phyloP scores from a whole-genome alignment of 768 basidiomycete species.

The Naganishia vishniacii region DNA sequence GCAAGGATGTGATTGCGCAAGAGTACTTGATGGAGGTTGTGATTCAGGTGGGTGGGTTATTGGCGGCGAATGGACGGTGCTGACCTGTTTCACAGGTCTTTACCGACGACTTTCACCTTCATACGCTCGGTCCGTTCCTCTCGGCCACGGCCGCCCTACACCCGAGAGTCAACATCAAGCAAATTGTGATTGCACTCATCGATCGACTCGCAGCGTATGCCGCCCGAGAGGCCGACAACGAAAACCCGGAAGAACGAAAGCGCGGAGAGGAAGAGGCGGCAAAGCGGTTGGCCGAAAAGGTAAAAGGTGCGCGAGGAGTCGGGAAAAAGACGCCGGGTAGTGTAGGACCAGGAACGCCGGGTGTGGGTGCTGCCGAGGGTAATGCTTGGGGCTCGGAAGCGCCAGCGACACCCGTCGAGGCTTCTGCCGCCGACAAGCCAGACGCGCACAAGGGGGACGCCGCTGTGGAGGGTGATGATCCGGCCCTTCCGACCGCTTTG shows the following conservation, averaged over 20 bases:
- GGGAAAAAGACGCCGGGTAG: background rate
- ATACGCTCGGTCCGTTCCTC: conserved; percentile 91
- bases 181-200: conserved; percentile 94
- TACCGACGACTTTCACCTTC: conserved; percentile 95
- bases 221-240: conserved; percentile 92
- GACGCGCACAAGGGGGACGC: no score
- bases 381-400: conserved; percentile 8
- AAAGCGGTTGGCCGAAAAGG: conserved; percentile 75
- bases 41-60: conserved; percentile 67
- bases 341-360: background rate
- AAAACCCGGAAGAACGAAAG: conserved; percentile 90
- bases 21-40: conserved; percentile 99
- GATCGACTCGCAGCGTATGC: conserved; percentile 94
- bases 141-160: conserved; percentile 93
- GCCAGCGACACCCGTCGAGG: conserved; percentile 1
- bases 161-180: conserved; percentile 96
- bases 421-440: no score
- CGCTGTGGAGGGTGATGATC: background rate
- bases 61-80: background rate
- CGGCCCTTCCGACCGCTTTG: conserved; percentile 42
- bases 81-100: conserved; percentile 65
- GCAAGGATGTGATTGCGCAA: conserved; percentile 97
- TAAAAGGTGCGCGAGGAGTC: conserved; percentile 54
- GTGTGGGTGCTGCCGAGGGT: background rate
- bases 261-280: conserved; percentile 89